Conservation (phyloP, 352 stramenopile species). For the Phytophthora tubulina region DNA sequence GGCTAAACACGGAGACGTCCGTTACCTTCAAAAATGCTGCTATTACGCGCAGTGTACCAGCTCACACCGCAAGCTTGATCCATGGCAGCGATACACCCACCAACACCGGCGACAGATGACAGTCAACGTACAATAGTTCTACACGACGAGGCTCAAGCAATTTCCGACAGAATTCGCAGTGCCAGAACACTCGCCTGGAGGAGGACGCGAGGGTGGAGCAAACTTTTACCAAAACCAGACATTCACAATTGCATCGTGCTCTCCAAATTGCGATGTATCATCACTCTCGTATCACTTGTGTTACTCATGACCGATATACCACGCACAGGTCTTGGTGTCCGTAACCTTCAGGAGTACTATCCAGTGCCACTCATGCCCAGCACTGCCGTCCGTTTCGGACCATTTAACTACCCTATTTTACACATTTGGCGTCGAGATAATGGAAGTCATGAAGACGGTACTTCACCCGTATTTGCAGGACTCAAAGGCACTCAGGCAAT, state of each 20-base stretch:
- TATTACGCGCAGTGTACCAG: neutral
- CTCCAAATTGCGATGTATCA: slow-evolving; percentile 41
- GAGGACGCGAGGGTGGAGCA: slow-evolving; percentile 13
- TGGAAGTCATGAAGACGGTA: neutral
- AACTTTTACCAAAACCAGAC: slow-evolving; percentile 31
- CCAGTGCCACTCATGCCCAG: slow-evolving; percentile 35
- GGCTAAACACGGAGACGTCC: slow-evolving; percentile 7
- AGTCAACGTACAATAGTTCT: neutral
- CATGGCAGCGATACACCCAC: slow-evolving; percentile 8
- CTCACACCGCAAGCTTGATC: slow-evolving; percentile 1
- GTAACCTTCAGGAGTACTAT: slow-evolving; percentile 39
- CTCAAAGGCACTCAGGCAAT: slow-evolving; percentile 30
- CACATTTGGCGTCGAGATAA: slow-evolving; percentile 38
- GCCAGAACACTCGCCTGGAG: slow-evolving; percentile 1
- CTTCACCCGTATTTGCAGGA: slow-evolving; percentile 21
- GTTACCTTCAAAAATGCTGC: slow-evolving; percentile 9
- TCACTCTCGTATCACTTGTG: slow-evolving; percentile 50
- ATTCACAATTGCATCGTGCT: slow-evolving; percentile 42
- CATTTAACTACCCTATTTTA: slow-evolving; percentile 56
- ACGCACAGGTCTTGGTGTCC: slow-evolving; percentile 51
- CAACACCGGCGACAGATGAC: neutral
- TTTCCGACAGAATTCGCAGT: neutral
- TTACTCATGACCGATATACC: slow-evolving; percentile 62
- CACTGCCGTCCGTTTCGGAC: slow-evolving; percentile 49
- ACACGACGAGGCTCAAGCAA: neutral